Evolutionary conservation across 176 grass and related monocot genomes (phyloP), one percentile per base, ranked within the genome.

Genomic region (Lolium perenne): DNA sequence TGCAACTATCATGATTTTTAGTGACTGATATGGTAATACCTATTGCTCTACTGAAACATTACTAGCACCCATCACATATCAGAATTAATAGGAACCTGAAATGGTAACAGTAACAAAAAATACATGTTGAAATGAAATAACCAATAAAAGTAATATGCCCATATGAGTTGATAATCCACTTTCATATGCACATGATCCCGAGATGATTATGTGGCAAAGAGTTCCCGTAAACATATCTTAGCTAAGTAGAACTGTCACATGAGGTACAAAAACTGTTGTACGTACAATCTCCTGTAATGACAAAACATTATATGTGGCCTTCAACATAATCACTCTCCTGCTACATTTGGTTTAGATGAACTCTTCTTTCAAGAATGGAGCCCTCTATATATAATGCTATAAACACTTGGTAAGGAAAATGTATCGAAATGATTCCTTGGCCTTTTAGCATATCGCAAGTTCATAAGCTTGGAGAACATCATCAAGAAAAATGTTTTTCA

Each of bases 291-390:
- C 26, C 55, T 86, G 15, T 35, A 8, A 38, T 71, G 10, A 71
- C 11, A 38, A 40, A 68, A 55, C 32, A 71, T 64, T 74, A 43
- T 26, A 41, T 18, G 53, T 21, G 35, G 5, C 21, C 22, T 65
- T 53, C 29, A 21, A n/a, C 45, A 46, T 80, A 43, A 15, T 32
- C 29, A 10, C 0, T 74, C 22, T 79, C 47, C 38, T 29, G 8
- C 53, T 79, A 23, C 9, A 79, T 29, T 74, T 79, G 21, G 38
- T 74, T 84, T 20, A 80, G 61, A 74, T 66, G 12, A 47, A 80
- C 23, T 53, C 58, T 17, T 35, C 22, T 73, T 45, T 20, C 62
- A 5, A 79, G 13, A 85, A 54, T 14, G 55, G 16, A 80, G 7
- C 17, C 17, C 75, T 54, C 18, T 77, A n/a, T 14, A 65, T 59